A percentile compares a stretch with the other conserved stretches of the same genome.
These are phyloP conservation scores for Yamadazyma buinensis DNA, from an alignment of 1,139 yeast species.

Conservation along the genomic window DNA sequence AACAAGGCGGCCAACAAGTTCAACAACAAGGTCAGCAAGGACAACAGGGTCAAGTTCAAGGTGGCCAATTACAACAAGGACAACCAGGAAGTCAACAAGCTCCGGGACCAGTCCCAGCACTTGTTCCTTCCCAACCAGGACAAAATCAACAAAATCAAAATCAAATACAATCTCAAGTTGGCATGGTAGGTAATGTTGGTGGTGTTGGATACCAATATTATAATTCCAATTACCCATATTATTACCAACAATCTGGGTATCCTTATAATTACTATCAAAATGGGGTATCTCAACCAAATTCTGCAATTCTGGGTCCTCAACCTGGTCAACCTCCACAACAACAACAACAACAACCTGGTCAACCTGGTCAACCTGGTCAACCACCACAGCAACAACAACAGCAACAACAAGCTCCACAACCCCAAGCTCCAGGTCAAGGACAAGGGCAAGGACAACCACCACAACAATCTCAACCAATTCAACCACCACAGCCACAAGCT, in stretches of 20 bases:
- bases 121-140: background rate
- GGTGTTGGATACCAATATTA: constrained; percentile 2
- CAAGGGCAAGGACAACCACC: constrained; percentile 3
- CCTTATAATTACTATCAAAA: constrained; percentile 12
- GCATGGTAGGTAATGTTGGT: constrained; percentile 2
- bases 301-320: background rate
- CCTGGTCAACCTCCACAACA: constrained; percentile 1
- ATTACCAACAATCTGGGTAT: constrained; percentile 14
- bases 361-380: constrained; percentile 4
- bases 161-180: background rate
- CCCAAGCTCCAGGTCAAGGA: constrained; percentile 7
- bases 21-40: background rate
- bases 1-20: background rate
- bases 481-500: constrained; percentile 1
- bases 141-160: background rate
- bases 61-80: background rate
- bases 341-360: constrained; percentile 7
- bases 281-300: background rate
- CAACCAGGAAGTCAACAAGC: background rate
- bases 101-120: background rate
- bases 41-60: background rate
- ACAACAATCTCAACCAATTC: constrained; percentile 1
- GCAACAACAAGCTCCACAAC: constrained; percentile 1
- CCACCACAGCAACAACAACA: constrained; percentile 10
- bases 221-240: constrained; percentile 18